Evolutionary conservation across 768 basidiomycete species (phyloP).

Genomic region (Dictyophora rubrovolvata): DNA sequence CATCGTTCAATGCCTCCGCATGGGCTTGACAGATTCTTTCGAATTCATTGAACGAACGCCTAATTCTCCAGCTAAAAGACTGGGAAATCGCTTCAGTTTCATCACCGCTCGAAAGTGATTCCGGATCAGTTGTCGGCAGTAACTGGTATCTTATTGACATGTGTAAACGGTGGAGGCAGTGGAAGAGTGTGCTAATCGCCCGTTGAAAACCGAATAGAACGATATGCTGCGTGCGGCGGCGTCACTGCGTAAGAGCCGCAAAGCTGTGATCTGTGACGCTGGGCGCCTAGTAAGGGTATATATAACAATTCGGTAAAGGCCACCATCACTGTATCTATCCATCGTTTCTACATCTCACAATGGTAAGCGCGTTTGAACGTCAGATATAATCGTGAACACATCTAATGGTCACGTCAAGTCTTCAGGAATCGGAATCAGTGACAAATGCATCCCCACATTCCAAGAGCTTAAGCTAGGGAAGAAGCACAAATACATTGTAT

Average conservation of each 20-base stretch:
- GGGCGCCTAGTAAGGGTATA: no score
- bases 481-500: slow-evolving; percentile 79
- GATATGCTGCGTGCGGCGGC: no score
- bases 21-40: background rate
- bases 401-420: slow-evolving; percentile 25
- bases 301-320: no score
- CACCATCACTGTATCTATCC: no score
- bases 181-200: background rate
- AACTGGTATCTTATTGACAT: background rate
- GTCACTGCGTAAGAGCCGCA: no score
- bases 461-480: slow-evolving; percentile 68
- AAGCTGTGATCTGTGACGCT: no score
- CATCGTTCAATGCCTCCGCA: slow-evolving; percentile 1
- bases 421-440: slow-evolving; percentile 57
- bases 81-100: background rate
- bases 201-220: no score
- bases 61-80: background rate
- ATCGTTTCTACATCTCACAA: no score
- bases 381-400: no score
- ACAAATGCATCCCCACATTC: slow-evolving; percentile 46
- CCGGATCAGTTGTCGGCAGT: background rate
- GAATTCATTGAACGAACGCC: background rate
- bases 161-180: background rate
- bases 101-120: background rate
- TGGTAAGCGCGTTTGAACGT: no score